Evolutionary conservation across 148 eudicot species (phyloP), one percentile per base, ranked within the genome.

Genomic region (Dianthus caryophyllus): DNA sequence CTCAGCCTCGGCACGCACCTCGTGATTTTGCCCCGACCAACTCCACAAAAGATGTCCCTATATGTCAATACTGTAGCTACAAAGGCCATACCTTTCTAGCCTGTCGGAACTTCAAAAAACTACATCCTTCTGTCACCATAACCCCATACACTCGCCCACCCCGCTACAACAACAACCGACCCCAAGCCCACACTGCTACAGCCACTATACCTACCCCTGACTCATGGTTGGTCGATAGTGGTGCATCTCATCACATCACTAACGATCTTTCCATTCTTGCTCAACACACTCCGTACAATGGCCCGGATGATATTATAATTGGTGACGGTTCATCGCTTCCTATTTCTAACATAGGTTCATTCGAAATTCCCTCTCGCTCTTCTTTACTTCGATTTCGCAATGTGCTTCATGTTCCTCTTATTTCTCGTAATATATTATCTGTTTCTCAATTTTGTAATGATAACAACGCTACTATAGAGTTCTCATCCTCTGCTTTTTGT

Each of bases 351-450:
- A 38, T 24, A 55, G 71, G 71, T 17, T 68, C 0, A 15, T 68
- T 1, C 63, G 56, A 0, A 36, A 68, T 13, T 63, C 55, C 27
- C 24, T 68, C 6, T 55, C 64, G 0, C 39, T 38, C 14, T 51
- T 55, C 6, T 26, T 68, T 4, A 1, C 13, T 0, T 39, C 38
- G 5, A 39, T 56, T 0, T 2, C 53, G 1, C 39, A 22, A 0
- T 63, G 56, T 12, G 11, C 15, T 6, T 66, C 71, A 0, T 77
- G 73, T n/a, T n/a, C n/a, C n/a, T n/a, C n/a, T n/a, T n/a, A n/a
- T n/a, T n/a, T n/a, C 41, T n/a, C n/a, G n/a, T n/a, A n/a, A n/a
- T n/a, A n/a, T n/a, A n/a, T n/a, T n/a, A n/a, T n/a, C n/a, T n/a
- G n/a, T n/a, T n/a, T n/a, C n/a, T n/a, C n/a, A n/a, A n/a, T n/a